Evolutionary conservation across 2,329 filamentous ascomycete genomes (phyloP).

Genomic region (Ophiostoma ulmi): DNA sequence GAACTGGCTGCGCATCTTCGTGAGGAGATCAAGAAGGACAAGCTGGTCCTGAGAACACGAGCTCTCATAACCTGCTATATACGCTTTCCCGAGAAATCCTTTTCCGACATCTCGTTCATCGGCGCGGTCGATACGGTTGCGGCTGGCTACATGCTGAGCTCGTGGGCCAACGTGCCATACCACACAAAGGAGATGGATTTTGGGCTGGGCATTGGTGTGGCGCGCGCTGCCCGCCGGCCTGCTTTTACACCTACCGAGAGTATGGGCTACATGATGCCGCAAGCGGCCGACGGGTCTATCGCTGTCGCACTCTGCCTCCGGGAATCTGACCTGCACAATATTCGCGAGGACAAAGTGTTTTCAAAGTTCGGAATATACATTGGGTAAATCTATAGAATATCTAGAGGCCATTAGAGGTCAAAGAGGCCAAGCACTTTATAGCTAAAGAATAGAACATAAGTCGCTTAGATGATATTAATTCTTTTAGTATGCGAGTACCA

Average conservation of each 20-base stretch:
- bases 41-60: background rate
- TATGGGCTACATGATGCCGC: slow-evolving; percentile 45
- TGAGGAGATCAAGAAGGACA: background rate
- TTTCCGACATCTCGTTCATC: background rate
- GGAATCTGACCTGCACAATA: slow-evolving; percentile 13
- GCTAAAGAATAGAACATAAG: no score
- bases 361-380: background rate
- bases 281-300: slow-evolving; percentile 15
- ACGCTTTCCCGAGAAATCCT: background rate
- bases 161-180: background rate
- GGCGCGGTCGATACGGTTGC: background rate
- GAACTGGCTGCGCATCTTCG: background rate
- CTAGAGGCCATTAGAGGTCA: no score
- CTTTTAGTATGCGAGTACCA: no score
- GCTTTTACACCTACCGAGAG: slow-evolving; percentile 43
- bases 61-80: background rate
- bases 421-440: no score
- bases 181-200: slow-evolving; percentile 26
- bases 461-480: no score
- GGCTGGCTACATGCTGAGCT: background rate
- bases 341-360: background rate
- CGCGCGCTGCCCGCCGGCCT: slow-evolving; percentile 43
- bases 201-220: slow-evolving; percentile 41
- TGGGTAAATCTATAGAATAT: no score
- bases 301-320: slow-evolving; percentile 17